phyloP scores from a whole-genome alignment of 768 basidiomycete species.

The Royoungia palumana region DNA sequence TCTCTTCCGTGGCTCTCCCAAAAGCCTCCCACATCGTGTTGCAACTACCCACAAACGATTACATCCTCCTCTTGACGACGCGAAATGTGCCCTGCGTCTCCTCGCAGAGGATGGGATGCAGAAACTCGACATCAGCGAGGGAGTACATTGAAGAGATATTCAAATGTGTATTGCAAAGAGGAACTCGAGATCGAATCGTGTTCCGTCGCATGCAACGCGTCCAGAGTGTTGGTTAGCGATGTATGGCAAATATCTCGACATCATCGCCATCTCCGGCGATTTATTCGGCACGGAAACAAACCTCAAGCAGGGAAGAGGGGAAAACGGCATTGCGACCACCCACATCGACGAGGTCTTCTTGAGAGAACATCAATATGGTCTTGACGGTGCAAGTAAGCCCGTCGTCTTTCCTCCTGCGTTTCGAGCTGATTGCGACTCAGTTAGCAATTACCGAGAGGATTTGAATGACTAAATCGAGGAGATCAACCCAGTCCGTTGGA shows the following conservation, averaged over 20 bases:
- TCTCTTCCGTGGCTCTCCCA: too few relatives aligned
- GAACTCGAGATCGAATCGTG: constrained; percentile 31
- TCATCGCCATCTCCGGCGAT: constrained; percentile 39
- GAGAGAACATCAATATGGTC: constrained; percentile 33
- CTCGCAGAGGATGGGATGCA: constrained; percentile 31
- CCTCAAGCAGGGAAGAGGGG: constrained; percentile 25
- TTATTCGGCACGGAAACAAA: constrained; percentile 34
- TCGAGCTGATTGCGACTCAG: neutral
- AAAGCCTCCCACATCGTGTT: constrained; percentile 5
- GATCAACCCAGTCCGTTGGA: constrained; percentile 33
- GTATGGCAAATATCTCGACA: constrained; percentile 35
- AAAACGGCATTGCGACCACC: constrained; percentile 22
- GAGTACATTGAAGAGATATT: constrained; percentile 34
- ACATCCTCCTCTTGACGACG: constrained; percentile 32
- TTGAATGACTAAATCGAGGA: constrained; percentile 33
- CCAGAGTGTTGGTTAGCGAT: constrained; percentile 35
- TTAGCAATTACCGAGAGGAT: constrained; percentile 33
- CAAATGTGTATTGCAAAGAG: constrained; percentile 31
- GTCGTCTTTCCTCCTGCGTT: neutral
- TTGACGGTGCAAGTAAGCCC: constrained; percentile 23
- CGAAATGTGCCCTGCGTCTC: constrained; percentile 27
- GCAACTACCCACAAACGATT: constrained; percentile 30
- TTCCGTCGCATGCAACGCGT: constrained; percentile 29
- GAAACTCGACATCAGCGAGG: constrained; percentile 35
- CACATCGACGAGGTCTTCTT: constrained; percentile 29